Evolutionary conservation across 2,329 filamentous ascomycete genomes (phyloP), one percentile per base, ranked within the genome.

Genomic region (Exophiala aquamarina): DNA sequence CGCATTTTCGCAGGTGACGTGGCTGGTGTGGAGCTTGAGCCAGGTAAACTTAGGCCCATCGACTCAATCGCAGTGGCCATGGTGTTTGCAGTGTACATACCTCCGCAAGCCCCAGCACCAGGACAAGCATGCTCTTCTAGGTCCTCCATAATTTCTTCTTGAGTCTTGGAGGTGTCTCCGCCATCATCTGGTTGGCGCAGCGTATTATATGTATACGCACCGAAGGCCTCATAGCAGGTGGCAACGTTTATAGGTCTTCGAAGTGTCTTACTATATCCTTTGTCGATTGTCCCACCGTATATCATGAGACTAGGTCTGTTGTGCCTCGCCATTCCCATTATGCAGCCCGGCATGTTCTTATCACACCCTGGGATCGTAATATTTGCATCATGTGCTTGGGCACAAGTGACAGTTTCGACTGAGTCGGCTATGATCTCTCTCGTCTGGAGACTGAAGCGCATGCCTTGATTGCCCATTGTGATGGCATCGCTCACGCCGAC

Each of bases 281-380:
- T 89, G 62, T 84, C 83, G 61, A 95, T 96, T 13, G 89, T 88
- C 31, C 92, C 92, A 41, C 92, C 92, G 66, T 96, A 97, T 50
- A 97, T 86, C 90, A 96, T 95, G 64, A 96, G 75, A 38, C 89
- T 93, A 3, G 92, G 92, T 8, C 92, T 81, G 69, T 96, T 96
- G 70, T 94, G 89, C 47, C 92, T 81, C 11, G 88, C 89, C 63
- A 93, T 90, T 0, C 87, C 90, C 84, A 95, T 95, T 54, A 93
- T 76, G 13, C 88, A 86, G 55, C 91, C 91, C 0, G 91, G 91
- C 92, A 96, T 96, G 68, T 96, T 96, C 79, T 96, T 96, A 73
- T 96, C 91, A 66, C 91, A 96, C 9, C 91, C 91, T 0, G 92
- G 90, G 59, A 96, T 92, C 21, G 88, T 84, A 65, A 96, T 91